phyloP scores from a whole-genome alignment of 2,329 filamentous ascomycete species.

The Rhynchosporium graminicola region DNA sequence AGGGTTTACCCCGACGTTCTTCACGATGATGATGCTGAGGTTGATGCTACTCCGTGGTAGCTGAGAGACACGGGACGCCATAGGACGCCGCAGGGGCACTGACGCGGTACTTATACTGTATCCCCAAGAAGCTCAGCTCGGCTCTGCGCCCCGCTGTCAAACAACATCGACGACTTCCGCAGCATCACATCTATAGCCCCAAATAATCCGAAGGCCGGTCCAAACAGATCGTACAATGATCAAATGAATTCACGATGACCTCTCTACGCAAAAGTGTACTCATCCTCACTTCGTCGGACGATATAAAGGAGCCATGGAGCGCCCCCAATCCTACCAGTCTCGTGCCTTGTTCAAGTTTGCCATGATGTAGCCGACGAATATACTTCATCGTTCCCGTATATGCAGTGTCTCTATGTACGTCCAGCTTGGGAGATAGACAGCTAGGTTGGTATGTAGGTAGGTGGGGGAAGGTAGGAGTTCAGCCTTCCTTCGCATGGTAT shows the following conservation, averaged over 20 bases:
- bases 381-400: not conserved
- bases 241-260: too few species aligned
- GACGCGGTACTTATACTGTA: too few species aligned
- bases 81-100: too few species aligned
- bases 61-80: not conserved
- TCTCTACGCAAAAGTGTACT: too few species aligned
- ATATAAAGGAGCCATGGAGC: not conserved
- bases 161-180: too few species aligned
- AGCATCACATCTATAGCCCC: too few species aligned
- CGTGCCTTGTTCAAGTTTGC: not conserved
- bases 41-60: not conserved
- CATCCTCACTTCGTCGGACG: not conserved
- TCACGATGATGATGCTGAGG: not conserved
- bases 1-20: too few species aligned
- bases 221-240: too few species aligned
- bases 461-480: not conserved
- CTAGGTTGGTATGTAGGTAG: not conserved
- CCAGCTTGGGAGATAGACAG: not conserved
- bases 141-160: too few species aligned
- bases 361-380: not conserved
- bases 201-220: too few species aligned
- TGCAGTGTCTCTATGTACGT: not conserved
- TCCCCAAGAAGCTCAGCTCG: too few species aligned
- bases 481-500: not conserved
- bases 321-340: not conserved